phyloP scores from a whole-genome alignment of 352 stramenopile species.

The Phytopythium montanum region DNA sequence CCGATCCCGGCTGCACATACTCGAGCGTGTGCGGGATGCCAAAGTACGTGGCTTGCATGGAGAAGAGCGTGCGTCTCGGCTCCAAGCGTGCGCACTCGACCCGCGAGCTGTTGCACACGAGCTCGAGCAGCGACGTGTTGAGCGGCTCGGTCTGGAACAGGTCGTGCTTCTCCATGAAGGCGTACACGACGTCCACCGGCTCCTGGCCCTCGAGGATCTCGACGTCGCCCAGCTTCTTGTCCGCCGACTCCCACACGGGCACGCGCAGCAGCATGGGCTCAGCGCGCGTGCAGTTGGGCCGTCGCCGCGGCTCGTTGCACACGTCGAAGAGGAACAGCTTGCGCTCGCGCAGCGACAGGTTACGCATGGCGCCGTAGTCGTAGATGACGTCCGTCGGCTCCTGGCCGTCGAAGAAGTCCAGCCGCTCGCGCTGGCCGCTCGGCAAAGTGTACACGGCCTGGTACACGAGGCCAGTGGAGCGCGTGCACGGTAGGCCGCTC shows the following conservation, averaged over 20 bases:
- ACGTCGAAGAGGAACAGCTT: constrained; percentile 67
- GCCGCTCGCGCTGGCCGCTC: constrained; percentile 35
- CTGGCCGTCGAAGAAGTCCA: constrained; percentile 69
- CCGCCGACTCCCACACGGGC: constrained; percentile 68
- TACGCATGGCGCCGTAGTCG: constrained; percentile 66
- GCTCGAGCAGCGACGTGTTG: constrained; percentile 63
- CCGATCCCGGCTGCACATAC: constrained; percentile 75
- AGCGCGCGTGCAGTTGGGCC: constrained; percentile 73
- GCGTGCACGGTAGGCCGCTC: constrained; percentile 47
- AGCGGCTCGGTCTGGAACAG: constrained; percentile 77
- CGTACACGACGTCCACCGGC: constrained; percentile 77
- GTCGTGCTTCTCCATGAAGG: constrained; percentile 85
- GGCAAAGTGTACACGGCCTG: constrained; percentile 57
- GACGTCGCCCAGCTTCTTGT: constrained; percentile 68
- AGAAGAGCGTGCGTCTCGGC: constrained; percentile 72
- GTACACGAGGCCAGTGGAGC: constrained; percentile 57
- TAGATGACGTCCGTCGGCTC: constrained; percentile 78
- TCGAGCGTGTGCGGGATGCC: constrained; percentile 64
- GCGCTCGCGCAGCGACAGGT: constrained; percentile 60
- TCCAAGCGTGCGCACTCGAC: constrained; percentile 48
- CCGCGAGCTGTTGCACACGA: constrained; percentile 72
- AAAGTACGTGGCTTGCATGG: constrained; percentile 72
- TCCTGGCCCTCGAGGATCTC: constrained; percentile 78
- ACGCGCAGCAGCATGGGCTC: constrained; percentile 72
- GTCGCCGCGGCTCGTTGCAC: constrained; percentile 55